Evolutionary conservation across 202 grass and related monocot species (phyloP), one percentile per base, ranked within the genome.

Genomic region (Digitaria exilis): DNA sequence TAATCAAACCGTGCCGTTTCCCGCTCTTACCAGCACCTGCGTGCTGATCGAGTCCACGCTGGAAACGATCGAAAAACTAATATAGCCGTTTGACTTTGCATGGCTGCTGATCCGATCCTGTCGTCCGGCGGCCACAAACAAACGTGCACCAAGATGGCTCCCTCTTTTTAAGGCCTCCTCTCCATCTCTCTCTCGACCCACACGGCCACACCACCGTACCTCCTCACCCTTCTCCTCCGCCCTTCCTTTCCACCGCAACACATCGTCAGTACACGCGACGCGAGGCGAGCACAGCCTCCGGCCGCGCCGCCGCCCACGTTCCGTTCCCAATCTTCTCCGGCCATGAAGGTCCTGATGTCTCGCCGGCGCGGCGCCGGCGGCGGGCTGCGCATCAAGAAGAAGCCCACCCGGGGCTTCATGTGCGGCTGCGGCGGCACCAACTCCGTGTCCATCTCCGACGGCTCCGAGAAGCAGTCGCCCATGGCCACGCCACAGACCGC

Each of bases 341-440:
- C n/a, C 14, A 88, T 77, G 87, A 78, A 77, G 72, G 35, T 24
- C 64, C 49, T 78, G 71, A 64, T 63, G 25, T 67, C 25, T 13
- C 87, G 78, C 16, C 44, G 77, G 12, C 63, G 82, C 16, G 45
- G 82, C 58, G 31, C 22, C 54, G 32, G 39, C 22, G 59, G 51
- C 32, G 82, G 64, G 54, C 35, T 73, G 41, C 65, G 77, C 56
- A 67, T 87, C 75, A 87, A 57, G 84, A 90, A 66, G 75, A 84
- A 76, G 52, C 37, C 37, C 37, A 80, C 73, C 21, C 80, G 88
- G 28, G 69, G 84, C 8, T 87, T 90, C 84, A 90, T 90, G 80
- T 97, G 95, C 30, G 91, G 94, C 60, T 97, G 95, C 84, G 88
- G 84, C 58, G 73, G 79, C 28, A 86, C 90, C 35, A 91, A 93